Conservation (phyloP, 208 protist species). For the Novymonas esmeraldas region DNA sequence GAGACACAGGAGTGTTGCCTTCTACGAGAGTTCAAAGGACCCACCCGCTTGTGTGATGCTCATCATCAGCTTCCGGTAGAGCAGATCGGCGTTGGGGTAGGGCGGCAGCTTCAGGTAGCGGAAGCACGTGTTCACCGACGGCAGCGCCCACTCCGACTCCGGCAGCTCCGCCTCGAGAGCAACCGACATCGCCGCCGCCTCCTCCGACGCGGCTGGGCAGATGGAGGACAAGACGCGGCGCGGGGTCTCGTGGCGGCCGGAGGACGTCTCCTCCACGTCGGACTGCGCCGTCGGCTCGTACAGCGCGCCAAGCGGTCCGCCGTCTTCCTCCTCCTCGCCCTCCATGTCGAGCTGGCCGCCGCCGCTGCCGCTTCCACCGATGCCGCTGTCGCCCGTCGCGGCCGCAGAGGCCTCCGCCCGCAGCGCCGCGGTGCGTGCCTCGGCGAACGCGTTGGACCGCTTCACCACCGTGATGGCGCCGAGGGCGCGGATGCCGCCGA, state of each 20-base stretch:
- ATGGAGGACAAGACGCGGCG: conserved; percentile 1
- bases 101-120: conserved; percentile 90
- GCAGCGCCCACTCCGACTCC: conserved; percentile 78
- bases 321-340: conserved; percentile 32
- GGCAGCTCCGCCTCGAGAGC: conserved; percentile 7
- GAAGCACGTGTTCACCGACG: conserved; percentile 93
- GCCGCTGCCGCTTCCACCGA: not conserved
- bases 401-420: conserved; percentile 12
- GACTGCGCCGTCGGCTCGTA: conserved; percentile 15
- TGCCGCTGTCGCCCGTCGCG: not conserved
- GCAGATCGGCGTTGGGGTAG: conserved; percentile 83
- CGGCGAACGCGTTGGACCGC: conserved; percentile 62
- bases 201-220: conserved; percentile 16
- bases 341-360: conserved; percentile 6
- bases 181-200: not conserved
- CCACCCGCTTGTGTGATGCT: conserved; percentile 83
- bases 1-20: not conserved
- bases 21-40: conserved; percentile 85
- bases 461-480: conserved; percentile 91
- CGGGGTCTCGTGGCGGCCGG: conserved; percentile 9
- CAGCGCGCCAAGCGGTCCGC: not conserved
- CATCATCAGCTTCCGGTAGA: conserved; percentile 83
- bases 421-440: conserved; percentile 22
- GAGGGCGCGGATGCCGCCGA: conserved; percentile 80
- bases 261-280: conserved; percentile 25